Base-by-base conservation (phyloP, 352 stramenopile species). In the Pythium periplocum region DNA sequence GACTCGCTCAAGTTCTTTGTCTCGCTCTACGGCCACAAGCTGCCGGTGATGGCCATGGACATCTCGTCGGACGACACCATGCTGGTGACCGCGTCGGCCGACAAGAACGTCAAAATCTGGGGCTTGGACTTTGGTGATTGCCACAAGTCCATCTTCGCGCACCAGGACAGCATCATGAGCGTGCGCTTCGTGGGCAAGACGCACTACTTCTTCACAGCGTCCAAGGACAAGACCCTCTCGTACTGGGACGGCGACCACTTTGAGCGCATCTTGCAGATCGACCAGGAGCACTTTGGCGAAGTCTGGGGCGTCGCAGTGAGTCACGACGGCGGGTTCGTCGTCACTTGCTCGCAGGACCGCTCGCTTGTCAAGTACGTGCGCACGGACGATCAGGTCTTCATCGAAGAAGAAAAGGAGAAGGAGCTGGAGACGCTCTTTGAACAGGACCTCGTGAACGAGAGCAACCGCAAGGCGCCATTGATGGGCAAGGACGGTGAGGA, bases 31-130 rank as follows among this genome's bases (percentile, higher is more conserved):
- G 97, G 97, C 8, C 97, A 99, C 74, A 99, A 98, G 59, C 81
- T 99, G 46, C 97, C 97, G 0, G 97, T 98, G 9, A 91, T 99
- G 65, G 93, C 90, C 6, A 93, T 99, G 73, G 96, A 99, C 72
- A 98, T 98, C 49, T 98, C 91, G 32, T 89, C 93, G 41, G 97
- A 99, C 71, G 94, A 98, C 68, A 79, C 89, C 7, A 96, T 99
- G 69, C 78, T 99, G 4, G 97, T 97, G 41, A 98, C 96, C 10
- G 96, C 87, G 33, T 98, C 91, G 45, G 97, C 97, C 4, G 97
- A 99, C 70, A 99, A 99, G 67, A 99, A 98, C 51, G 91, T 99
- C 45, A 99, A 99, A 68, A 83, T 99, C 35, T 99, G 97, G 96
- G 97, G 97, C 9, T 75, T 99, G 12, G 97, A 99, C 69, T 99